Conservation (phyloP, 2,329 filamentous ascomycete species). For the Ciborinia camelliae region DNA sequence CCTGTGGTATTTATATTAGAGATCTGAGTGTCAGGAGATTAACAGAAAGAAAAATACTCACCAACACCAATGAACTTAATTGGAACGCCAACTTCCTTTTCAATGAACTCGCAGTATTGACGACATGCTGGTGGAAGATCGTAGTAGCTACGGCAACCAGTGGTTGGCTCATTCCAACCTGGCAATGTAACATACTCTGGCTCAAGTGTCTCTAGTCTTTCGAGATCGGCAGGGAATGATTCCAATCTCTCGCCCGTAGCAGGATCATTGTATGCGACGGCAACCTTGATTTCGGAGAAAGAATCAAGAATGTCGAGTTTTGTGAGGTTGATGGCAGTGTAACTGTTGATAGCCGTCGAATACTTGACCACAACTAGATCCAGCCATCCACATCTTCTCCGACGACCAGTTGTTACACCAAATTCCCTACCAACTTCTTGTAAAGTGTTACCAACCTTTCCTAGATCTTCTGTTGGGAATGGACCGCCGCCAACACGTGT, state of each 20-base stretch:
- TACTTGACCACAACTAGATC: slow-evolving; percentile 56
- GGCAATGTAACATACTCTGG: slow-evolving; percentile 52
- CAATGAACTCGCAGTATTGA: slow-evolving; percentile 26
- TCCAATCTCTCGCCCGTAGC: slow-evolving; percentile 48
- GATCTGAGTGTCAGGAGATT: neutral
- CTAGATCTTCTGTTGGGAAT: slow-evolving; percentile 62
- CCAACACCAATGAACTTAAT: slow-evolving; percentile 62
- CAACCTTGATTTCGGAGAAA: slow-evolving; percentile 72
- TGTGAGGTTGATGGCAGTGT: slow-evolving; percentile 53
- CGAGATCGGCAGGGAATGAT: slow-evolving; percentile 63
- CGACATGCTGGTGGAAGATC: slow-evolving; percentile 6
- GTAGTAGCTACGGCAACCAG: slow-evolving; percentile 47
- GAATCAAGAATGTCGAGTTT: slow-evolving; percentile 69
- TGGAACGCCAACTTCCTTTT: slow-evolving; percentile 60
- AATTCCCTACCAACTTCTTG: slow-evolving; percentile 48
- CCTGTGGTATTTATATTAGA: slow-evolving; percentile 8
- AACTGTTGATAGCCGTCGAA: slow-evolving; percentile 41
- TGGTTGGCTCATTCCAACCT: slow-evolving; percentile 66
- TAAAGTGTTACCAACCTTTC: slow-evolving; percentile 45
- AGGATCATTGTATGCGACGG: slow-evolving; percentile 62
- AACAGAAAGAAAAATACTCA: slow-evolving; percentile 48
- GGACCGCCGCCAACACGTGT: slow-evolving; percentile 57
- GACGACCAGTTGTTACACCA: slow-evolving; percentile 50
- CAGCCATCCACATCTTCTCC: slow-evolving; percentile 58
- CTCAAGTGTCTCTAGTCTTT: slow-evolving; percentile 50